Conservation (phyloP, 108 stramenopile species). For the Skeletonema grethae region DNA sequence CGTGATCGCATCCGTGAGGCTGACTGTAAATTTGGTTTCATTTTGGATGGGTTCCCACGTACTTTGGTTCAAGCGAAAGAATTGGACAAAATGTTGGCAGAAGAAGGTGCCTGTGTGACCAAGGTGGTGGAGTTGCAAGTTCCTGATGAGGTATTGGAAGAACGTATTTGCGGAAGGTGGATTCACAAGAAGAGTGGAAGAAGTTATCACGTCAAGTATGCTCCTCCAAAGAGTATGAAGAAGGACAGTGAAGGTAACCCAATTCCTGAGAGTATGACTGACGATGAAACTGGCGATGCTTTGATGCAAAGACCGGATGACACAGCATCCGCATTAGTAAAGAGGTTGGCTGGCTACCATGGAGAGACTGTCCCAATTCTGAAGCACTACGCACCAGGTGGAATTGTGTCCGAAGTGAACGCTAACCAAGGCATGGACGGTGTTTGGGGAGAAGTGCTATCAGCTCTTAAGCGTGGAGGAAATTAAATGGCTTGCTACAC, state of each 20-base stretch:
- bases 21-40: constrained; percentile 96
- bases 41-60: constrained; percentile 98
- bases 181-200: constrained; percentile 93
- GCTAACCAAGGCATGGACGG: constrained; percentile 92
- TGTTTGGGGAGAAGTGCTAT: constrained; percentile 83
- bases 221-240: constrained; percentile 89
- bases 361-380: constrained; percentile 96
- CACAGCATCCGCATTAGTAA: constrained; percentile 87
- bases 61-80: constrained; percentile 95
- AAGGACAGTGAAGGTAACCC: constrained; percentile 63
- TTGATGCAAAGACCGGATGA: constrained; percentile 98
- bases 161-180: constrained; percentile 97
- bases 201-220: constrained; percentile 96
- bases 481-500: too few species aligned
- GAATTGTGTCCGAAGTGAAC: constrained; percentile 82
- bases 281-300: constrained; percentile 94
- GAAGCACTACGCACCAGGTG: constrained; percentile 89
- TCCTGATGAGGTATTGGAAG: constrained; percentile 95
- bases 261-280: constrained; percentile 78
- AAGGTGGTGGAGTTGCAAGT: constrained; percentile 94
- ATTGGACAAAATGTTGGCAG: constrained; percentile 92
- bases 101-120: constrained; percentile 89
- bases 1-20: constrained; percentile 90
- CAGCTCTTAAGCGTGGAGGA: constrained; percentile 51
- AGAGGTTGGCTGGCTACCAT: constrained; percentile 94